Conservation (phyloP, 2,329 filamentous ascomycete genomes). For the Aspergillus aculeatinus region DNA sequence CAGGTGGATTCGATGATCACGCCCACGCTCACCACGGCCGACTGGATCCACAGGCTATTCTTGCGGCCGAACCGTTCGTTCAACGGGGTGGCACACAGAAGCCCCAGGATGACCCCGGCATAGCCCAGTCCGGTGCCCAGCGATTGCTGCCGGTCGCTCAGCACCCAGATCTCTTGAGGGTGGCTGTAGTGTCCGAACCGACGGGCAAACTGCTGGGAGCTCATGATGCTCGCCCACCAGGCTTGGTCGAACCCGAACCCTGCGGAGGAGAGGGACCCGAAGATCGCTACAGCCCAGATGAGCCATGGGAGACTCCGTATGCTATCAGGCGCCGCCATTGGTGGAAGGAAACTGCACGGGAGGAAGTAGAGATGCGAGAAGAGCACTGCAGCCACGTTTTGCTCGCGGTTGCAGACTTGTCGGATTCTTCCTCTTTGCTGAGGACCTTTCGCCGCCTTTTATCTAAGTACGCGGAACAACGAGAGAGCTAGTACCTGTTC, state of each 20-base stretch:
- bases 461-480: too few species aligned
- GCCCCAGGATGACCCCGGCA: constrained; percentile 15
- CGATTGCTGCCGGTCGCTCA: constrained; percentile 8
- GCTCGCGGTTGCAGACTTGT: background rate
- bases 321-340: background rate
- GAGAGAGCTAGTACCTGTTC: too few species aligned
- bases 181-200: constrained; percentile 4
- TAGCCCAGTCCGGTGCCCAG: constrained; percentile 12
- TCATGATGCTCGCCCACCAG: constrained; percentile 19
- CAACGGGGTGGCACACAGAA: constrained; percentile 10
- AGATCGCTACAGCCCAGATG: constrained; percentile 12
- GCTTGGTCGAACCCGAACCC: constrained; percentile 21
- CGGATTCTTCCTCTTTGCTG: background rate
- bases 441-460: background rate
- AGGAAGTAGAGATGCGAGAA: too few species aligned
- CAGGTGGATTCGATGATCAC: constrained; percentile 17
- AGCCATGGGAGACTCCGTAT: background rate
- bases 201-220: constrained; percentile 12
- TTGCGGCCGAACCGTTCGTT: constrained; percentile 15
- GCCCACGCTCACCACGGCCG: constrained; percentile 10
- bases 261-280: constrained; percentile 15
- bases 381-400: too few species aligned
- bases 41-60: constrained; percentile 15
- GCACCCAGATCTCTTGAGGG: too few species aligned
- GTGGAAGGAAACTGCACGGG: background rate